Conservation (phyloP, 1,139 yeast genomes). For the Debaryomyces nepalensis region DNA sequence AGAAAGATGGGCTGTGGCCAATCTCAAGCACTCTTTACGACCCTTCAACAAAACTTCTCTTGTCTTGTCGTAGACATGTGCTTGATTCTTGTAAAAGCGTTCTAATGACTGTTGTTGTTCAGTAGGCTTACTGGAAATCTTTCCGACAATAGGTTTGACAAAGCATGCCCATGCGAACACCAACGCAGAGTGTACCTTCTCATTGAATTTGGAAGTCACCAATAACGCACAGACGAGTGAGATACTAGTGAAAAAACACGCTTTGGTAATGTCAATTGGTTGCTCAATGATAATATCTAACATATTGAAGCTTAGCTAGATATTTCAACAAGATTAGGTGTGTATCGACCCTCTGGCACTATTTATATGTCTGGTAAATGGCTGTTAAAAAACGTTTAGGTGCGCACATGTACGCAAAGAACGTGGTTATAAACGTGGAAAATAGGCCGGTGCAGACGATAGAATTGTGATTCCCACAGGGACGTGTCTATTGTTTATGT, state of each 20-base stretch:
- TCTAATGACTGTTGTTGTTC: slow-evolving; percentile 73
- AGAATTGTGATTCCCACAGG: not conserved
- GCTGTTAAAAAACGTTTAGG: slow-evolving; percentile 8
- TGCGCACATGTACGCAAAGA: slow-evolving; percentile 15
- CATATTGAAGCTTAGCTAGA: slow-evolving; percentile 1
- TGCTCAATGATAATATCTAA: slow-evolving; percentile 12
- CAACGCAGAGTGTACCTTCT: slow-evolving; percentile 34
- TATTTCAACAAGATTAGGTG: too few relatives aligned
- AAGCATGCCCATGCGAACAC: slow-evolving; percentile 64
- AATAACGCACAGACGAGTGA: slow-evolving; percentile 23
- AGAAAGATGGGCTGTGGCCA: slow-evolving; percentile 61
- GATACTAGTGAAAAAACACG: slow-evolving; percentile 20
- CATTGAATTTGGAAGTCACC: slow-evolving; percentile 27
- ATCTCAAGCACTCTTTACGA: slow-evolving; percentile 63
- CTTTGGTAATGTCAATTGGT: slow-evolving; percentile 11
- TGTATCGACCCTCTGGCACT: not conserved
- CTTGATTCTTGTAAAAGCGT: slow-evolving; percentile 74
- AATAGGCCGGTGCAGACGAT: slow-evolving; percentile 1
- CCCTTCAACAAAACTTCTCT: slow-evolving; percentile 70
- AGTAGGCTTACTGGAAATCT: slow-evolving; percentile 38
- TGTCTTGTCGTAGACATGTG: slow-evolving; percentile 73
- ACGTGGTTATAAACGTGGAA: slow-evolving; percentile 15
- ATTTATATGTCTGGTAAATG: slow-evolving; percentile 7
- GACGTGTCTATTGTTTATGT: slow-evolving; percentile 5
- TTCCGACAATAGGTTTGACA: slow-evolving; percentile 63